phyloP scores from a whole-genome alignment of 306 rosid genomes.

The Prunus fruticosa region DNA sequence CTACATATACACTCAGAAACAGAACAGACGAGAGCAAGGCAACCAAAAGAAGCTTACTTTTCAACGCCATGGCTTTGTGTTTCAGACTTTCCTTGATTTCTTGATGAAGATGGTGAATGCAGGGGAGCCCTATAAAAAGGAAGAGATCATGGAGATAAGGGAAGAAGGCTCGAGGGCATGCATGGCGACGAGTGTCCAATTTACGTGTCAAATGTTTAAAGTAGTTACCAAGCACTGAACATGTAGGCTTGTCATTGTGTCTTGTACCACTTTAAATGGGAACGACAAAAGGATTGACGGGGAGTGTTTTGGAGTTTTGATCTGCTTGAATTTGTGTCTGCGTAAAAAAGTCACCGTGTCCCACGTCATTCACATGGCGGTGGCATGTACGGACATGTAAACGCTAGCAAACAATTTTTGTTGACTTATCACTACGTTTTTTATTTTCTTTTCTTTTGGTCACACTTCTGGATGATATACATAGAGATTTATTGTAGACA shows the following conservation, averaged over 20 bases:
- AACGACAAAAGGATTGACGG: not conserved
- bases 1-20: conserved; percentile 15
- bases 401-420: not conserved
- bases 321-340: not conserved
- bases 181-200: conserved; percentile 36
- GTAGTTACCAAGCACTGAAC: not conserved
- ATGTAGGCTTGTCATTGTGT: not conserved
- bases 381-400: not conserved
- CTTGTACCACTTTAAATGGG: not conserved
- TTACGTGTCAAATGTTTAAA: conserved; percentile 15
- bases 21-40: conserved; percentile 18
- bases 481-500: too few relatives aligned
- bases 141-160: not conserved
- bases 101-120: not conserved
- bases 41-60: conserved; percentile 20
- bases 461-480: not conserved
- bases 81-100: not conserved
- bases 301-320: not conserved
- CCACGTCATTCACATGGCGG: conserved; percentile 5
- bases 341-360: not conserved
- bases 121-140: not conserved
- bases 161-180: conserved; percentile 14
- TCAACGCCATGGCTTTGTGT: conserved; percentile 16
- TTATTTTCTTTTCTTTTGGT: not conserved
- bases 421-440: not conserved